These are phyloP conservation scores for Litchi chinensis DNA, from an alignment of 345 rosid genomes.

Conservation along the genomic window DNA sequence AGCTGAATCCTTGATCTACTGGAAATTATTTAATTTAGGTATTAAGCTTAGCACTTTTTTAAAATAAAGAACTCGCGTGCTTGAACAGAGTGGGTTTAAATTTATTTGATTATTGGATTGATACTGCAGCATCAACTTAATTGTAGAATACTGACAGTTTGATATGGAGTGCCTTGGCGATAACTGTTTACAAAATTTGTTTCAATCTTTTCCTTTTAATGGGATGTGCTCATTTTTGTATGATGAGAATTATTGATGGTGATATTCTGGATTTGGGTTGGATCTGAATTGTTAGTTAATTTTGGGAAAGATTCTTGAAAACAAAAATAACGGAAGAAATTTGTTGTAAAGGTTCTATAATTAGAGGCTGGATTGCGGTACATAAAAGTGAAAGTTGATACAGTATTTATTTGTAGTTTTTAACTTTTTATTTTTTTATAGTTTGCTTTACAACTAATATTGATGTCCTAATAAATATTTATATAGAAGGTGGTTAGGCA, in stretches of 20 bases:
- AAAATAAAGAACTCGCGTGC: not conserved
- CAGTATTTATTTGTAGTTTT: not conserved
- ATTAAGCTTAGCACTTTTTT: too few species aligned
- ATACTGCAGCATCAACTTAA: not conserved
- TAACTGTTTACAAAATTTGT: not conserved
- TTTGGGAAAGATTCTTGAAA: conserved; percentile 7
- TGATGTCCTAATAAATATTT: not conserved
- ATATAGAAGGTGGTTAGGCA: not conserved
- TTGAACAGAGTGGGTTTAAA: not conserved
- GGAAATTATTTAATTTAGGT: too few species aligned
- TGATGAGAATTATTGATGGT: not conserved
- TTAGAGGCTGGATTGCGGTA: not conserved
- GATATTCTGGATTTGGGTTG: not conserved
- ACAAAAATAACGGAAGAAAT: not conserved
- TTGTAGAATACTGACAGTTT: not conserved
- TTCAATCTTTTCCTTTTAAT: not conserved
- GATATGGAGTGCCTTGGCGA: not conserved
- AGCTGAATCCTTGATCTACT: too few species aligned
- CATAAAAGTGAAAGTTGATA: not conserved
- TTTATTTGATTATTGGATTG: not conserved
- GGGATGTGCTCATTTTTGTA: not conserved
- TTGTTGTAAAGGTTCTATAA: not conserved
- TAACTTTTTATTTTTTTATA: not conserved
- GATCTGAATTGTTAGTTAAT: not conserved
- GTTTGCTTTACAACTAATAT: conserved; percentile 6